Evolutionary conservation across 116 monocot genomes (phyloP), one percentile per base, ranked within the genome.

Genomic region (Dioscorea cayenensis): DNA sequence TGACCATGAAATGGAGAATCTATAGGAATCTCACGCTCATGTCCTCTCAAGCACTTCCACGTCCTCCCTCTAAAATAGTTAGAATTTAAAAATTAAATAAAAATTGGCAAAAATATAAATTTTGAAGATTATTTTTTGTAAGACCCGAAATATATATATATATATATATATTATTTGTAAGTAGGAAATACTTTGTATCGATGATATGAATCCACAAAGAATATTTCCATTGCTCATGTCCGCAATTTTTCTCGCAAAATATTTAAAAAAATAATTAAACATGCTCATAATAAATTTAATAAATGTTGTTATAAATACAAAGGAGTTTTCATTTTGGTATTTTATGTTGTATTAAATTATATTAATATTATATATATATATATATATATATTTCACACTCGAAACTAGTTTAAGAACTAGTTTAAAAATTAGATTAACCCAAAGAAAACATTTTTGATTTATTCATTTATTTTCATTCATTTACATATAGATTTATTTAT

Each of bases 1-100:
- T 27, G 68, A 51, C 68, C 68, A 68, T 27, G 68, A 68, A 25
- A 68, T 68, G 38, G 68, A 68, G 68, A 68, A 68, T 6, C 68
- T 49, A 21, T 43, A 66, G 19, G 66, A 13, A 20, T 66, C 66
- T 38, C n/a, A 43, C 1, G 66, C 10, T 20, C 38, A 51, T 51
- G 25, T 68, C 25, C 68, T 68, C n/a, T 68, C 50, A 68, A 18
- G n/a, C 2, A 68, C 7, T 6, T 51, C 27, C 9, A 68, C 25
- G 19, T 51, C 51, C 18, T 51, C n/a, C 49, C 51, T 68, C 5
- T 12, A n/a, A 68, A 51, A 14, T 51, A 12, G 0, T 27, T 27
- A 3, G 7, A 20, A 27, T 2, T 22, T 27, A 23, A 0, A 11
- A 5, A 22, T 22, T 23, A 62, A 7, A 4, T 11, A n/a, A 51